Percentiles rank a stretch among this genome's conserved stretches.
Evolutionary conservation across 2,329 filamentous ascomycete genomes (phyloP).

Genomic region (Huntiella abstrusa): DNA sequence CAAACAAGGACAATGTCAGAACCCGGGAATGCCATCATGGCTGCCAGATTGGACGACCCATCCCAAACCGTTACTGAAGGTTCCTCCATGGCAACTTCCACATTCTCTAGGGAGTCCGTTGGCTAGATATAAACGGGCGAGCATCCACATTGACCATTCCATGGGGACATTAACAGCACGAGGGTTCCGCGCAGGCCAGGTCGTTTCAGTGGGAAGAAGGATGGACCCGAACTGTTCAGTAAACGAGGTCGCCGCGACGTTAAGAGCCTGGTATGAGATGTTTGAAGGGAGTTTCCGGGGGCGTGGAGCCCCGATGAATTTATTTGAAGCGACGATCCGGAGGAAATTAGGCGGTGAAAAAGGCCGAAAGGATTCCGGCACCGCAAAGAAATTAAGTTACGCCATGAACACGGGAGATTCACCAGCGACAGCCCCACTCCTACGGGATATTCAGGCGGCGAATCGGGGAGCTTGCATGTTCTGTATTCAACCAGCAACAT

Average conservation of each 20-base stretch:
- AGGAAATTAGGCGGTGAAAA: background rate
- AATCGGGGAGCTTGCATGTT: background rate
- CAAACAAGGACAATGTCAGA: background rate
- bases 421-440: background rate
- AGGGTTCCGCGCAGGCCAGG: background rate
- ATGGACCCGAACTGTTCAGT: background rate
- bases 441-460: background rate
- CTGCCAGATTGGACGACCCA: slow-evolving; percentile 3
- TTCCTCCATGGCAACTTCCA: background rate
- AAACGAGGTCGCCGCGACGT: background rate
- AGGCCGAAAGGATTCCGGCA: background rate
- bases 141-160: background rate
- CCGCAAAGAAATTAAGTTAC: background rate
- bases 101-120: background rate
- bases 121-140: background rate
- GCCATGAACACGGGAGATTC: background rate
- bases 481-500: background rate
- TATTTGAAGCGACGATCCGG: slow-evolving; percentile 2
- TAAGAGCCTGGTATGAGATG: background rate
- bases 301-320: background rate
- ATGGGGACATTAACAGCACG: background rate
- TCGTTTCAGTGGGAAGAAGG: background rate
- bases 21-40: background rate
- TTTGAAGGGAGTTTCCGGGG: background rate
- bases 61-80: background rate